Conservation (phyloP, 2,329 filamentous ascomycete species). For the Drechslerella stenobrocha region DNA sequence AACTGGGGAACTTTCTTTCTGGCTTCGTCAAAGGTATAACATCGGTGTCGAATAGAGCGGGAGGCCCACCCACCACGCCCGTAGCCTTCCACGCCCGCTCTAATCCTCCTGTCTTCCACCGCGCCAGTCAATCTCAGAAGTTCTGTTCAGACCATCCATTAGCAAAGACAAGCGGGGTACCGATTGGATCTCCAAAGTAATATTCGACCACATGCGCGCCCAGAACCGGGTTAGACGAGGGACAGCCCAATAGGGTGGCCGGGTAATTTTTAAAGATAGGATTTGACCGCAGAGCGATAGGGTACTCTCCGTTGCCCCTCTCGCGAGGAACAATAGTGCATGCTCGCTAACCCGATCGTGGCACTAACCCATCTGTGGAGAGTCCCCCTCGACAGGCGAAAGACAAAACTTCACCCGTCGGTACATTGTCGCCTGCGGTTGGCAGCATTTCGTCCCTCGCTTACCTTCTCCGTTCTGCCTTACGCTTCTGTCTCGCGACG, state of each 20-base stretch:
- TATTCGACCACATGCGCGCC: neutral
- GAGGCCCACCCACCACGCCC: conserved; percentile 5
- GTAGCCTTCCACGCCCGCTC: conserved; percentile 7
- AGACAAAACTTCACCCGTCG: neutral
- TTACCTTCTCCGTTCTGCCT: neutral
- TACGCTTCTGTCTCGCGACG: neutral
- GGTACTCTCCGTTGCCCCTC: neutral
- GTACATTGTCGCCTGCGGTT: neutral
- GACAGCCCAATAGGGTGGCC: neutral
- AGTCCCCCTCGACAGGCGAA: neutral
- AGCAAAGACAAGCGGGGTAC: neutral
- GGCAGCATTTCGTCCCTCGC: neutral
- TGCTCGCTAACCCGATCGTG: conserved; percentile 1
- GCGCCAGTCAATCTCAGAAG: neutral
- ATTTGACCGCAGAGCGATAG: conserved; percentile 1
- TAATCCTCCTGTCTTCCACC: neutral
- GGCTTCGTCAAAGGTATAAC: neutral
- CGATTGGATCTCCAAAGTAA: neutral
- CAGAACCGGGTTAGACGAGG: neutral
- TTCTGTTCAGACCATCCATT: neutral
- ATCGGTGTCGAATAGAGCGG: neutral
- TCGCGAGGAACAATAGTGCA: neutral
- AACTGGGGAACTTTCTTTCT: neutral
- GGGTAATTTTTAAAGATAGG: conserved; percentile 4
- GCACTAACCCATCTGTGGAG: conserved; percentile 1